phyloP scores from a whole-genome alignment of 768 basidiomycete genomes.

The Leucogyrophana mollusca region DNA sequence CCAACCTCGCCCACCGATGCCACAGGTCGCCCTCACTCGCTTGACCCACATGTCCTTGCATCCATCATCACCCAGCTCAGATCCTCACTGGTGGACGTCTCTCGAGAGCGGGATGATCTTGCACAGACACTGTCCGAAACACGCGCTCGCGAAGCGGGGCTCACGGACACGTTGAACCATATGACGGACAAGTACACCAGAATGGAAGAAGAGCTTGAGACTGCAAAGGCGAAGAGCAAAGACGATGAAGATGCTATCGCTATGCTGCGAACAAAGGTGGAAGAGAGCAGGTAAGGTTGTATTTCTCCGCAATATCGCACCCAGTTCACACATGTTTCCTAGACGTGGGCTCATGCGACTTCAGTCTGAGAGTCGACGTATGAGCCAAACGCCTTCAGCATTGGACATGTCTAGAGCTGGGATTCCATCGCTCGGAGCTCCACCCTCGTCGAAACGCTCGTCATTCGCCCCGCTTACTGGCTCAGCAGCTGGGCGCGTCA shows the following conservation, averaged over 20 bases:
- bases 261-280: constrained; percentile 78
- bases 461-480: constrained; percentile 76
- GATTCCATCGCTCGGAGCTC: constrained; percentile 35
- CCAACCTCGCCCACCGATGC: constrained; percentile 39
- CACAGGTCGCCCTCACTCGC: constrained; percentile 42
- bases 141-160: constrained; percentile 53
- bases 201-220: constrained; percentile 56
- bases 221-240: constrained; percentile 47
- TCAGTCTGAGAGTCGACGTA: constrained; percentile 72
- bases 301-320: constrained; percentile 4
- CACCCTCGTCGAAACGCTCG: constrained; percentile 63
- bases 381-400: constrained; percentile 49
- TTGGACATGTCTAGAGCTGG: constrained; percentile 58
- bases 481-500: constrained; percentile 40
- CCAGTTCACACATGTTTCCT: constrained; percentile 5
- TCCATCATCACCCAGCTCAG: constrained; percentile 76
- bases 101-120: constrained; percentile 73
- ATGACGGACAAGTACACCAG: constrained; percentile 65
- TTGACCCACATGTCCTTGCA: constrained; percentile 75
- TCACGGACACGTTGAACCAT: constrained; percentile 61
- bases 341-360: constrained; percentile 87
- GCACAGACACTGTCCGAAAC: constrained; percentile 47
- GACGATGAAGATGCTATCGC: constrained; percentile 79
- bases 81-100: constrained; percentile 58
- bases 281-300: constrained; percentile 74